These are phyloP conservation scores for Tilletia walkeri DNA, from an alignment of 1,284 basidiomycete species.

Conservation along the genomic window DNA sequence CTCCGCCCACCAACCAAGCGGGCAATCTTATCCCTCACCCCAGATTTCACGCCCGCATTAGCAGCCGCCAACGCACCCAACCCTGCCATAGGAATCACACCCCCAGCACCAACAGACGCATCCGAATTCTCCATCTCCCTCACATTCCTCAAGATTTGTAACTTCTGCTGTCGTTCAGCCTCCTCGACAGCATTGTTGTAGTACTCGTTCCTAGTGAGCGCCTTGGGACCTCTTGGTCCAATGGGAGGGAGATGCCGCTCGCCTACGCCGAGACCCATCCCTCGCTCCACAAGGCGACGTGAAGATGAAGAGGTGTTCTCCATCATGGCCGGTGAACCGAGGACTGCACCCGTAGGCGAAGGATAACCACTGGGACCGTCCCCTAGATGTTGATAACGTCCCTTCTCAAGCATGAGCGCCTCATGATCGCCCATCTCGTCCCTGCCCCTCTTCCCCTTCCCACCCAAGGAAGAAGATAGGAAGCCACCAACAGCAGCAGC, in stretches of 20 bases:
- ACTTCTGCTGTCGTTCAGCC: background rate
- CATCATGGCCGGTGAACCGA: background rate
- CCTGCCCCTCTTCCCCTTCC: background rate
- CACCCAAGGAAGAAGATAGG: background rate
- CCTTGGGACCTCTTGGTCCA: conserved; percentile 1
- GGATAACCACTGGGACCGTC: background rate
- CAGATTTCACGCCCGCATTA: background rate
- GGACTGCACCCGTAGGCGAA: background rate
- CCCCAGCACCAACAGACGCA: conserved; percentile 1
- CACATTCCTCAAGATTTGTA: no score
- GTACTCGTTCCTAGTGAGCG: conserved; percentile 5
- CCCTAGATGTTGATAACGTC: background rate
- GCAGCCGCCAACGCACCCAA: background rate
- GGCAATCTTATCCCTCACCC: conserved; percentile 11
- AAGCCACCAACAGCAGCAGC: background rate
- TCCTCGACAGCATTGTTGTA: background rate
- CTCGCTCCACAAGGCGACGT: background rate
- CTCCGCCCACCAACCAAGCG: conserved; percentile 3
- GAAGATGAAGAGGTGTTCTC: background rate
- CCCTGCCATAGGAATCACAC: conserved; percentile 9
- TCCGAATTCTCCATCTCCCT: background rate
- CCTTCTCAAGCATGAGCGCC: background rate
- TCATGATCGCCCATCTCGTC: background rate
- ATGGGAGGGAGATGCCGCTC: background rate
- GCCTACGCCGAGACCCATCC: background rate